Base-by-base conservation (phyloP, 1,284 basidiomycete species). In the Pascua guehoae region DNA sequence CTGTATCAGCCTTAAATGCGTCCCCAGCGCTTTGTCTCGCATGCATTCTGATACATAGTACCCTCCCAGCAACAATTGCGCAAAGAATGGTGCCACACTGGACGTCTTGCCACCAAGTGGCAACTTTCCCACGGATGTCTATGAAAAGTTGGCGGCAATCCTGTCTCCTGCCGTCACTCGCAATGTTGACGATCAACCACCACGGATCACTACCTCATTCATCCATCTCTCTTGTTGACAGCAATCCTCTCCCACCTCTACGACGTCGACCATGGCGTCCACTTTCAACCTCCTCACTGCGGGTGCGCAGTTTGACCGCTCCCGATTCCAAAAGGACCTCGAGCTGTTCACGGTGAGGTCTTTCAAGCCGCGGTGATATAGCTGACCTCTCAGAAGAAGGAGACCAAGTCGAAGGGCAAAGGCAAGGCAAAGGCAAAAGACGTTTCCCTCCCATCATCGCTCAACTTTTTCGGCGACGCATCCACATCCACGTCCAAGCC, bases 401-500 rank as follows among this genome's bases (percentile, higher is more conserved):
- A 56, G 61, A 59, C 66, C 44, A 39, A 81, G 77, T 32, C 82
- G 82, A 64, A 67, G 49, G 63, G 64, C 9, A 70, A 70, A 53
- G 63, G 64, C 44, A 67, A 66, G 51, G 55, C 49, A n/a, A 54
- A 57, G 45, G 54, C 49, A 15, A 40, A 51, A n/a, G 43, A 42
- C 41, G 12, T 41, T 12, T 63, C 62, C 56, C 82, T 94, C 16
- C 92, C 92, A 0, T 67, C 81, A 2, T 88, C 88, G 62, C 81
- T 95, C 5, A 89, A 96, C 73, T 93, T 93, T 75, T 95, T 94
- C 79, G 90, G 88, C 64, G 90, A 90, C 64, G 85, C 86, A 0
- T 49, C 67, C 2, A 48, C 61, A 49, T 47, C 43, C 73, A 24
- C 57, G 50, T 68, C 74, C 67, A 42, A 87, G 88, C 58, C 67